Base-by-base conservation (phyloP, 1,284 basidiomycete species). In the Cystobasidium slooffiae region DNA sequence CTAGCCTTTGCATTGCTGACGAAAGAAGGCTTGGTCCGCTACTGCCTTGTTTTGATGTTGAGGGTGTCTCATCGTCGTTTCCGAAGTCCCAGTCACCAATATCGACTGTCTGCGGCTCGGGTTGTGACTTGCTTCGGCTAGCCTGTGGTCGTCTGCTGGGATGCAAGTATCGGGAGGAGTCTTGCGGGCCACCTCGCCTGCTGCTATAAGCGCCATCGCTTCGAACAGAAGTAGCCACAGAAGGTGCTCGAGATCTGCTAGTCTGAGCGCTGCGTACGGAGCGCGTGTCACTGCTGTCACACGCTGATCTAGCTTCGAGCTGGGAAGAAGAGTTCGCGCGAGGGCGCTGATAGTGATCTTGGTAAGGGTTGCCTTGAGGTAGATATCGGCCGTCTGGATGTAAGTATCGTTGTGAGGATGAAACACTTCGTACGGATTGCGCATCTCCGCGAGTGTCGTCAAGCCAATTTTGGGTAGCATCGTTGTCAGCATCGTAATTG, bases 1-100 rank as follows among this genome's bases (percentile, higher is more conserved):
- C 31, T 31, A 31, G 31, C 31, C 31, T 31, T 31, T 31, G 31
- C 31, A 31, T 31, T 31, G 31, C 31, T 31, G 31, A 31, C 31
- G 31, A 31, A 31, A 31, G 31, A 31, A 31, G 31, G 31, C 31
- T 31, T 31, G 31, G 31, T 31, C 31, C 31, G 31, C 31, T 31
- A 31, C 2, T 31, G 31, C 2, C 31, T 31, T 1, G 31, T 31
- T 31, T 59, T 41, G 56, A 59, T 18, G 37, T 18, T 39, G 22
- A n/a, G n/a, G 56, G 43, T 24, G 56, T 31, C 4, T 31, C 10
- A n/a, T 59, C 56, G 9, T 59, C 56, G 31, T 6, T 14, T 16
- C 39, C 39, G 10, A 59, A 59, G 16, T 59, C 56, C 56, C 56
- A 59, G 43, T 43, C 56, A 1, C 56, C 56, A 31, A 7, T n/a